These are phyloP conservation scores for Xanthoconium separans DNA, from an alignment of 1,284 basidiomycete genomes.

Conservation along the genomic window DNA sequence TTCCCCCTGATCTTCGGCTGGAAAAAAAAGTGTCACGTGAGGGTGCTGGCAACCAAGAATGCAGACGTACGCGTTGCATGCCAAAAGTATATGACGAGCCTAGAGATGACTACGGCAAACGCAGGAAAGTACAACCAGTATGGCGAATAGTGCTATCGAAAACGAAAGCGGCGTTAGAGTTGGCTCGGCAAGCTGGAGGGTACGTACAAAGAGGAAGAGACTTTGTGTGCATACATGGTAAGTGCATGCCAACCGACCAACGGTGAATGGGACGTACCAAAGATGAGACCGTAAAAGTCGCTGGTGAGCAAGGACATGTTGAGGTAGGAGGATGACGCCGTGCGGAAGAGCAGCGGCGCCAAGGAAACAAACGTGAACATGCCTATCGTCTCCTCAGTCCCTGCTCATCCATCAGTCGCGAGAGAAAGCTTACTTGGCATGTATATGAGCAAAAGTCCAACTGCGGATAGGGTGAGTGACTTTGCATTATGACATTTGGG, in stretches of 20 bases:
- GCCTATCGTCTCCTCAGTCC: conserved; percentile 35
- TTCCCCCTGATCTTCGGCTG: conserved; percentile 31
- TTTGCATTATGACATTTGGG: neutral
- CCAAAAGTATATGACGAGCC: conserved; percentile 82
- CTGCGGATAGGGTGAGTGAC: conserved; percentile 34
- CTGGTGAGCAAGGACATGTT: conserved; percentile 82
- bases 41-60: neutral
- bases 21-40: neutral
- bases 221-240: conserved; percentile 38
- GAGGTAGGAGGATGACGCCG: conserved; percentile 80
- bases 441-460: conserved; percentile 70
- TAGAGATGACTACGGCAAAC: conserved; percentile 64
- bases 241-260: neutral
- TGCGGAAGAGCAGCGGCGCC: conserved; percentile 79
- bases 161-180: neutral
- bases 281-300: conserved; percentile 83
- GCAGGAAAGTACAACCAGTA: conserved; percentile 85
- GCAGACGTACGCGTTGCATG: conserved; percentile 63
- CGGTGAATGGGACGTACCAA: conserved; percentile 49
- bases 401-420: neutral
- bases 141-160: conserved; percentile 64
- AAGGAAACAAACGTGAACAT: conserved; percentile 81
- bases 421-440: conserved; percentile 45
- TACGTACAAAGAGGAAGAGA: conserved; percentile 62
- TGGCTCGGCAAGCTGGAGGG: neutral